Conservation (phyloP, 179 eudicot genomes). For the Beta lomatogona region DNA sequence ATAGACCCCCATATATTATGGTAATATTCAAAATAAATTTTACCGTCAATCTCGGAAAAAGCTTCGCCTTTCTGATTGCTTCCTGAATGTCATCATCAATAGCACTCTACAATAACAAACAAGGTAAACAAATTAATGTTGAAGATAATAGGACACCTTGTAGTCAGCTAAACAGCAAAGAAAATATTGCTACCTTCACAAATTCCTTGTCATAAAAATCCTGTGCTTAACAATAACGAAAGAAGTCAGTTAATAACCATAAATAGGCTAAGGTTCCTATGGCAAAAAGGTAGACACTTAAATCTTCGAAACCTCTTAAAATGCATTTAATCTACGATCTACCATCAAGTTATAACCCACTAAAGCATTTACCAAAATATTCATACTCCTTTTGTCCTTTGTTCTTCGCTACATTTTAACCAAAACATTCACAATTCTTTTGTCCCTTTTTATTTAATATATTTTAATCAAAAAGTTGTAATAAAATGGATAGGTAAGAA, state of each 20-base stretch:
- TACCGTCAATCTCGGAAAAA: background rate
- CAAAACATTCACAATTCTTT: too few species aligned
- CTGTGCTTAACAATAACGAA: background rate
- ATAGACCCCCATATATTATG: too few species aligned
- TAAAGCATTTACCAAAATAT: background rate
- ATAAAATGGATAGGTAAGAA: too few species aligned
- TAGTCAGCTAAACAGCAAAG: too few species aligned
- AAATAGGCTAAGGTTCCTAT: background rate
- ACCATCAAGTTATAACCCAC: background rate
- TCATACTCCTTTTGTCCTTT: background rate
- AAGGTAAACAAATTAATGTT: too few species aligned
- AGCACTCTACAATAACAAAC: too few species aligned
- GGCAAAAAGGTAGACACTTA: background rate
- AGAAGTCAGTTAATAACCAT: background rate
- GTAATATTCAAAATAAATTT: background rate
- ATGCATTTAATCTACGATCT: background rate
- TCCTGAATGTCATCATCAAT: background rate
- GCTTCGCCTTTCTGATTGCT: background rate
- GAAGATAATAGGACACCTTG: too few species aligned
- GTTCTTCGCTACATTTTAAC: background rate
- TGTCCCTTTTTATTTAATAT: too few species aligned
- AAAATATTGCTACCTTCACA: background rate
- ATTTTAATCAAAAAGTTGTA: too few species aligned
- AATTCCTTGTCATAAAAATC: background rate
- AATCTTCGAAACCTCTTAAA: background rate